Base-by-base conservation (phyloP, 805 yeast species). In the Ascoidea rubescens region DNA sequence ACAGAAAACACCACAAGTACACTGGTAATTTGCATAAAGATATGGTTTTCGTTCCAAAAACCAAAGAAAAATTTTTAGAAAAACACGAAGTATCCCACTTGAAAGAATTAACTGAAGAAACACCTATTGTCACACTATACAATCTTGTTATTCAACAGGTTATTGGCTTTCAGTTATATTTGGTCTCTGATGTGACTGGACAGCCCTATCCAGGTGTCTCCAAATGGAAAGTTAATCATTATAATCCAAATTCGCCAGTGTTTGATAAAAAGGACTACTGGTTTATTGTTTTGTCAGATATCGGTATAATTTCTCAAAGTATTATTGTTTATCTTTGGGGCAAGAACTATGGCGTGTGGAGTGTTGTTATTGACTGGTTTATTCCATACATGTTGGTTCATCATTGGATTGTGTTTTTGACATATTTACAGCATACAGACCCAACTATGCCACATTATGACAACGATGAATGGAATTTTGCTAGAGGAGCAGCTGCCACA, bases 401-500 rank as follows among this genome's bases (percentile, higher is more conserved):
- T 69, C 82, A 79, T 62, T 79, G 84, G 84, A 70, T 79, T 61
- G 84, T 79, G 45, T 75, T 79, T 59, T 77, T 79, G 56, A 79
- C 84, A 17, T 79, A 70, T 65, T 70, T 79, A 58, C 84, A 79
- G 66, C 84, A 79, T 64, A 74, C 83, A 17, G 82, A 78, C 62
- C 74, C 80, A 49, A 63, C 73, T 1, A 68, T 78, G 72, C 82
- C 84, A 45, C 84, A 79, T 62, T 79, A 79, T 64, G 74, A 71
- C 48, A 74, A 71, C 51, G 60, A 63, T 16, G 74, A 77, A 65
- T 79, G 84, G 84, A 78, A 73, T 53, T 79, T 79, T 58, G 83
- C 83, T 53, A 70, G 79, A 60, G 84, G 84, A 63, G 82, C 84
- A 6, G 83, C 83, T 56, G 77, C 82, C 48, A 79, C 84, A 44